Evolutionary conservation across 2,329 filamentous ascomycete genomes (phyloP).

Genomic region (Ustulina deusta): DNA sequence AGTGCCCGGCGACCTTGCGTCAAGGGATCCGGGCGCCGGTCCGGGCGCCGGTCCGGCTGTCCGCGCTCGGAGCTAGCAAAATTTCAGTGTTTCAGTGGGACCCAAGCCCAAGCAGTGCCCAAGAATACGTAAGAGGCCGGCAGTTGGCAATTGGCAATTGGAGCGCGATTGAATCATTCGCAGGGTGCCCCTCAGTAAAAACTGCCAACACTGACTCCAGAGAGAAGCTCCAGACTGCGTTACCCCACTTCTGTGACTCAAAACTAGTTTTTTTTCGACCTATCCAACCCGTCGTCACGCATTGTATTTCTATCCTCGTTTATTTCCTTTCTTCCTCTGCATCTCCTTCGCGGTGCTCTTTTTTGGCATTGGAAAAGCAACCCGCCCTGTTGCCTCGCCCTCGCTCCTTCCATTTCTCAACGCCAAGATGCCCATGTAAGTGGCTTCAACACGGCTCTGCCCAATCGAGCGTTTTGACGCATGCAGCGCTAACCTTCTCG

Average conservation of each 20-base stretch:
- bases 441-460: not conserved
- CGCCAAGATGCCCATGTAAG: slow-evolving; percentile 25
- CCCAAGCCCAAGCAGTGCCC: no score
- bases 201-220: not conserved
- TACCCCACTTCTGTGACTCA: slow-evolving; percentile 1
- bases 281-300: not conserved
- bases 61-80: not conserved
- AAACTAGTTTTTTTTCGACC: not conserved
- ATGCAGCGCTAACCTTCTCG: not conserved
- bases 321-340: not conserved
- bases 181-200: not conserved
- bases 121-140: no score
- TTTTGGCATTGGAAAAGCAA: no score
- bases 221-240: not conserved
- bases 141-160: not conserved
- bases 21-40: not conserved
- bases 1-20: not conserved
- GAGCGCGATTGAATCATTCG: not conserved
- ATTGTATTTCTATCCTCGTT: not conserved
- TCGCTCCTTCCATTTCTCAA: not conserved
- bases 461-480: not conserved
- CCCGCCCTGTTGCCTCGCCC: not conserved
- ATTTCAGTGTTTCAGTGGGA: no score
- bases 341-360: not conserved
- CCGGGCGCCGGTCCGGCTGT: not conserved